Percentiles rank a stretch among this genome's conserved stretches.
phyloP scores from a whole-genome alignment of 805 yeast species.

The Metschnikowia kofuensis region DNA sequence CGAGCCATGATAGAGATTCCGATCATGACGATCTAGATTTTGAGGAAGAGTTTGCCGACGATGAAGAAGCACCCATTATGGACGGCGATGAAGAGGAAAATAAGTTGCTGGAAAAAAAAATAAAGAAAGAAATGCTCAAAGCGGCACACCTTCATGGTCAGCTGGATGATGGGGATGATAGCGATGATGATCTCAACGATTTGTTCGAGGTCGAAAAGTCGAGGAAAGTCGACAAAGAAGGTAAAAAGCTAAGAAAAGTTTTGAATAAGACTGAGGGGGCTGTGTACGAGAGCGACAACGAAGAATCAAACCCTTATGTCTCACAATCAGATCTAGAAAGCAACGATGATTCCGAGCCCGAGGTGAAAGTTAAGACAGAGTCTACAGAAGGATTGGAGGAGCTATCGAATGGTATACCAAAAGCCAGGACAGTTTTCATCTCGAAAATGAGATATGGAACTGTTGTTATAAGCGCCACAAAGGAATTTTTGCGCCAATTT shows the following conservation, averaged over 20 bases:
- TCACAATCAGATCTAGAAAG: slow-evolving; percentile 55
- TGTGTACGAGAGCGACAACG: slow-evolving; percentile 85
- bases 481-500: slow-evolving; percentile 57
- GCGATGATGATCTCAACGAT: slow-evolving; percentile 62
- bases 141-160: slow-evolving; percentile 75
- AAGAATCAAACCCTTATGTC: slow-evolving; percentile 74
- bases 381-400: slow-evolving; percentile 21
- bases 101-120: slow-evolving; percentile 79
- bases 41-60: slow-evolving; percentile 97
- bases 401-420: slow-evolving; percentile 1
- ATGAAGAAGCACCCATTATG: slow-evolving; percentile 96
- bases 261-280: slow-evolving; percentile 83
- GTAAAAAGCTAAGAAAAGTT: slow-evolving; percentile 79
- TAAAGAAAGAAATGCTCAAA: slow-evolving; percentile 78
- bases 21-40: slow-evolving; percentile 91
- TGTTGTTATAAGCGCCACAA: slow-evolving; percentile 63
- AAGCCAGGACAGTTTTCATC: slow-evolving; percentile 20
- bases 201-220: slow-evolving; percentile 57
- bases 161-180: slow-evolving; percentile 54
- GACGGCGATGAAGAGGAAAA: slow-evolving; percentile 96
- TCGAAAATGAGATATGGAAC: slow-evolving; percentile 34
- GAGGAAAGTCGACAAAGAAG: slow-evolving; percentile 85
- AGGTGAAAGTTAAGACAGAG: slow-evolving; percentile 33
- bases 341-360: slow-evolving; percentile 51
- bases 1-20: slow-evolving; percentile 54